phyloP scores from a whole-genome alignment of 352 stramenopile genomes.

The Phytophthora sojae region DNA sequence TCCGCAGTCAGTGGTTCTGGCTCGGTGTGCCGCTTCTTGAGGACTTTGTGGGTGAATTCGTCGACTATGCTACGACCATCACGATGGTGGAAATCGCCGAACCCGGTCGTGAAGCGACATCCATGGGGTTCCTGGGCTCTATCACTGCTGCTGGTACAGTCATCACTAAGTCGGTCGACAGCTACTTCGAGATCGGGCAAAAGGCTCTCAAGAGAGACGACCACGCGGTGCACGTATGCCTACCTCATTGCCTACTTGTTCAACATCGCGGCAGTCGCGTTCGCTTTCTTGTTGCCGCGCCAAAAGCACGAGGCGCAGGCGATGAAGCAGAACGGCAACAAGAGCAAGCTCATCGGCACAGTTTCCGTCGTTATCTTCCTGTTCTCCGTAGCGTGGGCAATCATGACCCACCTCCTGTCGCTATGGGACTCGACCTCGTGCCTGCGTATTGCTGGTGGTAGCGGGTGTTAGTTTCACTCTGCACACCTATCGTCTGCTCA shows the following conservation, averaged over 20 bases:
- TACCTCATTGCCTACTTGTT: conserved; percentile 55
- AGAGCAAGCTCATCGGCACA: conserved; percentile 37
- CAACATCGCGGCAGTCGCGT: conserved; percentile 40
- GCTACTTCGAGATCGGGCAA: conserved; percentile 46
- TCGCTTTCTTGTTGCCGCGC: conserved; percentile 45
- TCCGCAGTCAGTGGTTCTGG: no score
- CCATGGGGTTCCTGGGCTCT: conserved; percentile 41
- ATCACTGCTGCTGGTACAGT: conserved; percentile 38
- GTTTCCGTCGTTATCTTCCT: conserved; percentile 25
- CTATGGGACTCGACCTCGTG: conserved; percentile 50
- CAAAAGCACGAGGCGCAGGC: conserved; percentile 52
- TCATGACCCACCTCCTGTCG: conserved; percentile 55
- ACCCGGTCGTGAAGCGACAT: conserved; percentile 44
- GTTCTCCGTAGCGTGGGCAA: conserved; percentile 45
- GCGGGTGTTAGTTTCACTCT: conserved; percentile 14
- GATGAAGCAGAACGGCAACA: conserved; percentile 40
- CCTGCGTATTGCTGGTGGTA: conserved; percentile 44
- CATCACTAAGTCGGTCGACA: conserved; percentile 54
- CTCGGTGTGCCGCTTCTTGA: conserved; percentile 43
- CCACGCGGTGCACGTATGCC: conserved; percentile 43
- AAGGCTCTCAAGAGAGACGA: conserved; percentile 33
- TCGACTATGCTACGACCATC: conserved; percentile 36
- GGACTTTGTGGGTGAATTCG: conserved; percentile 43
- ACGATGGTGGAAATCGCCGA: conserved; percentile 50
- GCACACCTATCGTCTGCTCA: no score